Percentiles rank a stretch among this genome's conserved stretches.
These are phyloP conservation scores for Pezicula radicicola DNA, from an alignment of 2,329 filamentous ascomycete species.

Conservation along the genomic window DNA sequence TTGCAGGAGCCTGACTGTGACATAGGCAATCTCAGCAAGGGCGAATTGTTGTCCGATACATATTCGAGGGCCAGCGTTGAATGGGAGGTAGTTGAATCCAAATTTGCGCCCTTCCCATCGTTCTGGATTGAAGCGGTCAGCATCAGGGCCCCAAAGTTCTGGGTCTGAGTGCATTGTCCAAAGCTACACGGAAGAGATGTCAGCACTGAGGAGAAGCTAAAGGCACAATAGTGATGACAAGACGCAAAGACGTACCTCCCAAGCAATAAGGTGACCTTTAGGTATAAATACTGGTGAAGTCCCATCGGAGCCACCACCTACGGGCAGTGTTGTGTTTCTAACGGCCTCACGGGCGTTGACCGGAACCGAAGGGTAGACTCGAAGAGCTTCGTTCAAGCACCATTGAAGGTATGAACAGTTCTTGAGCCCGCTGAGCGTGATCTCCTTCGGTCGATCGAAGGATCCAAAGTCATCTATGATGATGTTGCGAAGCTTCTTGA, in stretches of 20 bases:
- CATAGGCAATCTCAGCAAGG: conserved; percentile 17
- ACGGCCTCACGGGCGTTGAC: conserved; percentile 16
- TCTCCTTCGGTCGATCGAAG: conserved; percentile 12
- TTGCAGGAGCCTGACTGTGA: conserved; percentile 17
- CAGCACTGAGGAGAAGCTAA: conserved; percentile 9
- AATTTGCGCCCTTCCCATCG: conserved; percentile 71
- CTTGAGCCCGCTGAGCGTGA: conserved; percentile 17
- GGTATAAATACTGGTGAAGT: conserved; percentile 16
- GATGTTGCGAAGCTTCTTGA: conserved; percentile 41
- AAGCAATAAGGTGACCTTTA: conserved; percentile 15
- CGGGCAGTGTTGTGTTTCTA: conserved; percentile 17
- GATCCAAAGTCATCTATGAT: conserved; percentile 31
- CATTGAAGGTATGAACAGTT: conserved; percentile 19
- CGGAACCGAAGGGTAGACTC: conserved; percentile 25
- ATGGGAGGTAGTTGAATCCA: conserved; percentile 63
- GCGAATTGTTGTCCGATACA: conserved; percentile 56
- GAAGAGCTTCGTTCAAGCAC: conserved; percentile 19
- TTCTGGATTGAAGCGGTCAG: conserved; percentile 69
- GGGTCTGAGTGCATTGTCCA: conserved; percentile 69
- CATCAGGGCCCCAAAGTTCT: conserved; percentile 69
- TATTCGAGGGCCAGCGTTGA: conserved; percentile 65
- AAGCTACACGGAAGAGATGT: conserved; percentile 16
- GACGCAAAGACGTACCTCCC: conserved; percentile 14
- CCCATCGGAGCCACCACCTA: conserved; percentile 18
- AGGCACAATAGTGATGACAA: conserved; percentile 10